phyloP scores from a whole-genome alignment of 2,329 filamentous ascomycete species.

The Hymenoscyphus salicellus region DNA sequence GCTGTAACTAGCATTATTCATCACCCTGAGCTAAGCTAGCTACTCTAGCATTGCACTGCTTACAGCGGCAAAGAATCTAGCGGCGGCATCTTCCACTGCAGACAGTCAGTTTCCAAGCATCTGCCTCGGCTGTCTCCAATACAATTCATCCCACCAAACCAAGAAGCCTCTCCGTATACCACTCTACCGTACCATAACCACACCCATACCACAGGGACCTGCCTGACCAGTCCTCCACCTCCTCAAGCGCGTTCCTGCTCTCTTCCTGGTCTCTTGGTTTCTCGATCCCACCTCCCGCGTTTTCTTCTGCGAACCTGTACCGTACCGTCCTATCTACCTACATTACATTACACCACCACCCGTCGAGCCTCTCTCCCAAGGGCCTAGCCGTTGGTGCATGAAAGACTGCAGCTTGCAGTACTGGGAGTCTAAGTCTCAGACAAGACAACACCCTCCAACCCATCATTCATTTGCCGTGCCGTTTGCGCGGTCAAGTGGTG shows the following conservation, averaged over 20 bases:
- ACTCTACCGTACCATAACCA: slow-evolving; percentile 9
- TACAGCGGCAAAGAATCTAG: slow-evolving; percentile 20
- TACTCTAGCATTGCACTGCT: background rate
- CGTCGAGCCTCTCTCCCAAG: slow-evolving; percentile 14
- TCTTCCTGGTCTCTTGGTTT: slow-evolving; percentile 7
- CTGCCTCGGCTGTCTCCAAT: background rate
- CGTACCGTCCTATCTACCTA: background rate
- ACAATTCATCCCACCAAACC: background rate
- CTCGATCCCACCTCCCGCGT: slow-evolving; percentile 17
- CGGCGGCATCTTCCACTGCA: slow-evolving; percentile 6
- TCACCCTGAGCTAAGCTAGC: background rate
- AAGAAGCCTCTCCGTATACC: background rate
- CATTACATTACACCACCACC: background rate
- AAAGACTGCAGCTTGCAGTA: slow-evolving; percentile 13
- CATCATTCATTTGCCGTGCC: background rate
- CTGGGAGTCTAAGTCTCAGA: slow-evolving; percentile 6
- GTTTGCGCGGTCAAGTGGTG: slow-evolving; percentile 25
- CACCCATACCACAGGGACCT: slow-evolving; percentile 17
- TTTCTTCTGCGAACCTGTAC: slow-evolving; percentile 4
- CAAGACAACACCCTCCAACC: slow-evolving; percentile 20
- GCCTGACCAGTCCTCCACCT: slow-evolving; percentile 6
- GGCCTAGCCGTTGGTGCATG: slow-evolving; percentile 17
- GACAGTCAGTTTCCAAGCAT: background rate
- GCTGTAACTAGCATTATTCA: slow-evolving; percentile 3
- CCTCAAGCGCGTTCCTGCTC: slow-evolving; percentile 12